Conservation (phyloP, 1,139 yeast species). For the Suhomyces guaymorum region DNA sequence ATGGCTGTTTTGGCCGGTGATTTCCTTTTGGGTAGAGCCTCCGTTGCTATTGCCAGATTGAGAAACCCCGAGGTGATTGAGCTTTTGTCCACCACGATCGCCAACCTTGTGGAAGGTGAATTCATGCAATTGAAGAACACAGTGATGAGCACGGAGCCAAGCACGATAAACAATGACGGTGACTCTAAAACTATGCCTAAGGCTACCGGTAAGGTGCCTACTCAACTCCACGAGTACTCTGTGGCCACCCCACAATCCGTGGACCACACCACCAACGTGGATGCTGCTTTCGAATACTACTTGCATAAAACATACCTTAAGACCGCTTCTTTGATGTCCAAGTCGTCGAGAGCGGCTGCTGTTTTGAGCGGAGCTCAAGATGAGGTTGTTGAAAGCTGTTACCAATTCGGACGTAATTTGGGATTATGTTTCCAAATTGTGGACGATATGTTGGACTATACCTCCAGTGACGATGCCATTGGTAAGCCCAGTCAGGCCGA, state of each 20-base stretch:
- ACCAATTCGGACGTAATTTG: slow-evolving; percentile 87
- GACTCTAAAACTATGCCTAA: slow-evolving; percentile 53
- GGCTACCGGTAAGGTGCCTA: slow-evolving; percentile 67
- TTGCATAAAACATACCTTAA: slow-evolving; percentile 92
- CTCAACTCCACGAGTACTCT: slow-evolving; percentile 59
- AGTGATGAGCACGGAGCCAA: slow-evolving; percentile 55
- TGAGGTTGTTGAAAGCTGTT: slow-evolving; percentile 75
- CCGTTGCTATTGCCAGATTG: slow-evolving; percentile 89
- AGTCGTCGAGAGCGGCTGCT: slow-evolving; percentile 91
- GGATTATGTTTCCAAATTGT: slow-evolving; percentile 96
- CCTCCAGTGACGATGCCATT: slow-evolving; percentile 74
- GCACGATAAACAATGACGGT: slow-evolving; percentile 50
- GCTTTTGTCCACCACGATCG: slow-evolving; percentile 90
- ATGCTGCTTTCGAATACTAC: slow-evolving; percentile 92
- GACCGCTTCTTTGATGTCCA: slow-evolving; percentile 95
- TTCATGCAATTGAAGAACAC: slow-evolving; percentile 97
- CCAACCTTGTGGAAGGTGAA: slow-evolving; percentile 96
- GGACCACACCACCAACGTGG: slow-evolving; percentile 67
- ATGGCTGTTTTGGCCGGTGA: slow-evolving; percentile 98
- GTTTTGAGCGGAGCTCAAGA: slow-evolving; percentile 84
- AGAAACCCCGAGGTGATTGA: slow-evolving; percentile 98
- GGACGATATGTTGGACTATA: slow-evolving; percentile 94
- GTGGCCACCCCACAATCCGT: slow-evolving; percentile 40
- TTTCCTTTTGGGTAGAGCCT: slow-evolving; percentile 90
- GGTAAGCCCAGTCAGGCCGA: slow-evolving; percentile 98